phyloP scores from a whole-genome alignment of 176 grass and related monocot species.

The Phoenix roebelenii region DNA sequence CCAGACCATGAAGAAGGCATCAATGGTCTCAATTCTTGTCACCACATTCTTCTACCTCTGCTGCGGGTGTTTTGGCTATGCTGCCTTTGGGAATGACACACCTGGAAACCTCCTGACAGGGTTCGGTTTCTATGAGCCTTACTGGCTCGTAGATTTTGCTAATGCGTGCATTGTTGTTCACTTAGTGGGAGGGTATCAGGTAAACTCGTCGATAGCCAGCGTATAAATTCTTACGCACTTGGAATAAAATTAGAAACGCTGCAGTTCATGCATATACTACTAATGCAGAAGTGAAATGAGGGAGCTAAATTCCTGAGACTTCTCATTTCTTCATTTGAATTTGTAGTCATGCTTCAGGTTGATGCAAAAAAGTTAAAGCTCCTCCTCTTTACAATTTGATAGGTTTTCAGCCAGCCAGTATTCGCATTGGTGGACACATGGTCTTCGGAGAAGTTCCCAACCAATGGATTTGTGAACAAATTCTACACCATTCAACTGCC shows the following conservation, averaged over 20 bases:
- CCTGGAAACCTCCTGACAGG: slow-evolving; percentile 85
- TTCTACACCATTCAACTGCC: slow-evolving; percentile 13
- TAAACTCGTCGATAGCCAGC: background rate
- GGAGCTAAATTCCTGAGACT: too few species aligned
- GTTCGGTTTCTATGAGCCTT: slow-evolving; percentile 86
- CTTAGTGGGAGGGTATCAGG: slow-evolving; percentile 76
- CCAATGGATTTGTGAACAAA: slow-evolving; percentile 24
- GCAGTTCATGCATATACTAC: too few species aligned
- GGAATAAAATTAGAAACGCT: too few species aligned
- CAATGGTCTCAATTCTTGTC: slow-evolving; percentile 30
- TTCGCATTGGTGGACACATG: slow-evolving; percentile 38
- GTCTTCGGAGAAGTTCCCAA: slow-evolving; percentile 7
- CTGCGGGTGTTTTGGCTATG: slow-evolving; percentile 76
- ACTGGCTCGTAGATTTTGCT: slow-evolving; percentile 78
- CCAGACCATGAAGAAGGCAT: slow-evolving; percentile 68
- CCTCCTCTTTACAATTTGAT: background rate
- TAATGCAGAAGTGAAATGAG: too few species aligned
- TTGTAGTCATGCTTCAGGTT: too few species aligned
- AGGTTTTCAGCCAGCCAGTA: slow-evolving; percentile 10
- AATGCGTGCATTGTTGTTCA: slow-evolving; percentile 57
- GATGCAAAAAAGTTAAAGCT: background rate
- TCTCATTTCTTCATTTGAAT: too few species aligned
- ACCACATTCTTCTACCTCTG: slow-evolving; percentile 79
- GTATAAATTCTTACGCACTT: too few species aligned
- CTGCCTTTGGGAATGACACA: slow-evolving; percentile 67